Conservation (phyloP, 495 filamentous ascomycete genomes). For the Tuber borchii region DNA sequence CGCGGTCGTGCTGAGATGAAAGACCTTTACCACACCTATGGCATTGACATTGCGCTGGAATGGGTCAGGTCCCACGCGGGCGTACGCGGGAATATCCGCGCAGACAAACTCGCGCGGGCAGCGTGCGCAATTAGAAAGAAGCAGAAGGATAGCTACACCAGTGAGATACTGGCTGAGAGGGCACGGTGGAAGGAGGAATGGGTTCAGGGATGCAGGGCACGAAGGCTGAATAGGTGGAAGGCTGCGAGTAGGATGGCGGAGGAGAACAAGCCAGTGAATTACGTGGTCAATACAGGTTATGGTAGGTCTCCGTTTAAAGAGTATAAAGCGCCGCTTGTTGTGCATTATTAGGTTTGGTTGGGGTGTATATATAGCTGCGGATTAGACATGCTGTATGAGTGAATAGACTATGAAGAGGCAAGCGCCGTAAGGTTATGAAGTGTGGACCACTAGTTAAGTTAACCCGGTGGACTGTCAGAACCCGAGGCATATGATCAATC, state of each 20-base stretch:
- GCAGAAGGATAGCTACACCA: slow-evolving; percentile 1
- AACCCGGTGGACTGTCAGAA: background rate
- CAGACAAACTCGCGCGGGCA: background rate
- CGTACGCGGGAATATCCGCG: slow-evolving; percentile 1
- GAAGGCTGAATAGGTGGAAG: background rate
- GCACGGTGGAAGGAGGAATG: background rate
- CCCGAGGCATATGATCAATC: background rate
- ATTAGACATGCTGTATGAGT: background rate
- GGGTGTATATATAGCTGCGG: background rate
- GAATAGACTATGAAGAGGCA: background rate
- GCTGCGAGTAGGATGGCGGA: background rate
- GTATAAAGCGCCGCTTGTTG: background rate
- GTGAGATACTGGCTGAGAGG: background rate
- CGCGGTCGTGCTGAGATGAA: background rate
- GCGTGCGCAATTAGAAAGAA: background rate
- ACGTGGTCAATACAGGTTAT: background rate
- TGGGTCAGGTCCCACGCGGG: slow-evolving; percentile 1
- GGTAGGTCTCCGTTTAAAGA: background rate
- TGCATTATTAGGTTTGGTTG: background rate
- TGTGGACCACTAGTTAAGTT: background rate
- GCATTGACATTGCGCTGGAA: background rate
- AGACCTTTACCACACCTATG: background rate
- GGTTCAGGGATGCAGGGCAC: background rate
- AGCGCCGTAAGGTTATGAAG: background rate
- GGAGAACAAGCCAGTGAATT: background rate